A percentile compares a stretch with the other conserved stretches of the same genome.
Evolutionary conservation across 1,139 yeast species (phyloP).

Genomic region (Sugiyamaella castrensis): DNA sequence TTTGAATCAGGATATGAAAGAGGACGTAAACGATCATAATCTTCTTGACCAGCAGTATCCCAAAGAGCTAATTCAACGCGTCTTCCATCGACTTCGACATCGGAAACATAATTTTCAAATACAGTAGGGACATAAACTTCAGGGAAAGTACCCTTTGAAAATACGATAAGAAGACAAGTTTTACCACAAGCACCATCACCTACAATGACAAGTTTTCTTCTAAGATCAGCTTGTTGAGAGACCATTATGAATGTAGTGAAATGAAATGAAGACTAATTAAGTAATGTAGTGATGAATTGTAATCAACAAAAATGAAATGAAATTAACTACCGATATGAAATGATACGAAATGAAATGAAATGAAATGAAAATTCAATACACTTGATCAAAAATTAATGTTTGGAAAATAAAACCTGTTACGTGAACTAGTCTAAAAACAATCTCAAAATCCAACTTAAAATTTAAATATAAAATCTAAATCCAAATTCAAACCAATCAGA

Average conservation of each 20-base stretch:
- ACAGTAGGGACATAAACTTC: conserved; percentile 95
- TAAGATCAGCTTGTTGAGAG: conserved; percentile 39
- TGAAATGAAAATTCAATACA: too few species aligned
- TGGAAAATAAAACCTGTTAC: not conserved
- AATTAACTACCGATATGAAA: too few species aligned
- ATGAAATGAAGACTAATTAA: not conserved
- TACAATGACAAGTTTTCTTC: conserved; percentile 79
- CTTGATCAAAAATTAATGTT: not conserved
- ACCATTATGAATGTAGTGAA: conserved; percentile 26
- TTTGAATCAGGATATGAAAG: conserved; percentile 91
- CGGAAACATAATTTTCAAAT: conserved; percentile 91
- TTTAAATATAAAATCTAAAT: too few species aligned
- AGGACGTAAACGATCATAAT: conserved; percentile 92
- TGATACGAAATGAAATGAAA: too few species aligned
- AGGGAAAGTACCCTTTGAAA: conserved; percentile 94
- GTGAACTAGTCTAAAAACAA: not conserved
- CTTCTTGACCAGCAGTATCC: conserved; percentile 99
- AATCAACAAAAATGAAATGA: too few species aligned
- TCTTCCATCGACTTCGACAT: conserved; percentile 89
- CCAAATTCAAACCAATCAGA: too few species aligned
- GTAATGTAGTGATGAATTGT: too few species aligned
- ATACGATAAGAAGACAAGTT: conserved; percentile 54
- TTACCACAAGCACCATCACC: conserved; percentile 98
- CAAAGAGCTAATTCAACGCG: conserved; percentile 91
- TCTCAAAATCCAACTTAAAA: too few species aligned